Base-by-base conservation (phyloP, 768 basidiomycete species). In the Termitomyces bulborhizus region DNA sequence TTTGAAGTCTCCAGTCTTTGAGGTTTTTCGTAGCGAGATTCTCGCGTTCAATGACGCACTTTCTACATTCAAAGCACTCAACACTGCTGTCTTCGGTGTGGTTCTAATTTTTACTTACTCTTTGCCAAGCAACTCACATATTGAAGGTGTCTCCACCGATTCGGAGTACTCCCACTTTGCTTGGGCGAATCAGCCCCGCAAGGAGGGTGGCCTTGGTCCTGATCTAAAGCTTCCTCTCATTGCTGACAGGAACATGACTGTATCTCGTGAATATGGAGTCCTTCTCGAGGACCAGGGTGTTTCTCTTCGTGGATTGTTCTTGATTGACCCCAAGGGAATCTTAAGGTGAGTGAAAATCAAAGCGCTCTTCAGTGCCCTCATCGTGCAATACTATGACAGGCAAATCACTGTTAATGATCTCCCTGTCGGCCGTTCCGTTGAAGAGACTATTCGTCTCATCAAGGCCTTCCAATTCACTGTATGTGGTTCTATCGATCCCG, bases 401-500 rank as follows among this genome's bases (percentile, higher is more conserved):
- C 87, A 91, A 76, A 86, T 90, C 62, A 92, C 90, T 53, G 76
- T 96, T 58, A 96, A 96, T 67, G 94, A 97, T 70, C 80, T 95
- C 40, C 91, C 93, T 13, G 93, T 96, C 47, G 94, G 94, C n/a
- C 89, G 94, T 51, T 93, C 91, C 3, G 93, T 96, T 52, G 93
- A 93, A 37, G 94, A 97, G 75, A 94, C 93, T 1, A 62, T 94
- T 51, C 88, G 94, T 56, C 83, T 97, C 47, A 75, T 97, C 73
- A 85, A 95, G 71, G 94, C 94, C 21, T 94, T 96, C 87, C 93
- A 95, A 66, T 93, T 88, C 70, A 84, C 83, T 12, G 89, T 90
- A 65, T 41, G 84, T 74, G 32, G 31, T 4, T 31, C 46, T 46
- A 50, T 27, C 12, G 43, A 29, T 44, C 24, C 18, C 9, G 24